Evolutionary conservation across 2,329 filamentous ascomycete species (phyloP).

Genomic region (Monilinia laxa): DNA sequence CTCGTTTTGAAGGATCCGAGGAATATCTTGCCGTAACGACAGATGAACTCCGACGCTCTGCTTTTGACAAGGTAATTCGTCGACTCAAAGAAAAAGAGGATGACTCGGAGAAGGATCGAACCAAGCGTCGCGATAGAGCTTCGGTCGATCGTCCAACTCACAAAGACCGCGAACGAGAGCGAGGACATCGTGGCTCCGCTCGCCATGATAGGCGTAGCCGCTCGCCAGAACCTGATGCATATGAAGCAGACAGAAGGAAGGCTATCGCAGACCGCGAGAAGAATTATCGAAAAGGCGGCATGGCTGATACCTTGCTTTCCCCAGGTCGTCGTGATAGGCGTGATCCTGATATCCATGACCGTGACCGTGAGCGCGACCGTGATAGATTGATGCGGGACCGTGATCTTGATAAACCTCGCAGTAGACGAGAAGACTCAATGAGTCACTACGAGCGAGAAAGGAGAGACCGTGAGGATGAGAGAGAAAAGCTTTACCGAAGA

Average conservation of each 20-base stretch:
- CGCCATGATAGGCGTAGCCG: slow-evolving; percentile 68
- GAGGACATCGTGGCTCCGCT: slow-evolving; percentile 55
- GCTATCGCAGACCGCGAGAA: slow-evolving; percentile 92
- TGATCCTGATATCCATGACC: slow-evolving; percentile 43
- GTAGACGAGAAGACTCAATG: slow-evolving; percentile 59
- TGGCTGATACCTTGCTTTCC: slow-evolving; percentile 62
- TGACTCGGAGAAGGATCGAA: slow-evolving; percentile 67
- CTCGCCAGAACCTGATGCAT: slow-evolving; percentile 88
- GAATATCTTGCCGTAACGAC: slow-evolving; percentile 82
- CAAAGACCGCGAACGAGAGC: slow-evolving; percentile 57
- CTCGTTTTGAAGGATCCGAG: slow-evolving; percentile 74
- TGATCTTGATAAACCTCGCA: slow-evolving; percentile 44
- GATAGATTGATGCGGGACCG: slow-evolving; percentile 37
- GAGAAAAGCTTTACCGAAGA: slow-evolving; percentile 83
- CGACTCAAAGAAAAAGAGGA: slow-evolving; percentile 91
- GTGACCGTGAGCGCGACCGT: slow-evolving; percentile 40
- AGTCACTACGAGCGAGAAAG: slow-evolving; percentile 82
- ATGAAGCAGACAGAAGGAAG: slow-evolving; percentile 92
- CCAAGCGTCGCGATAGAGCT: slow-evolving; percentile 57
- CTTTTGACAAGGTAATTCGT: slow-evolving; percentile 89
- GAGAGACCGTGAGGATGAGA: slow-evolving; percentile 83
- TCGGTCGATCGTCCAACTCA: slow-evolving; percentile 46
- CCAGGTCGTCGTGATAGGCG: slow-evolving; percentile 38
- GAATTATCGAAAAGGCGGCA: slow-evolving; percentile 79
- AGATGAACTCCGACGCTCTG: slow-evolving; percentile 77